These are phyloP conservation scores for Zygotorulaspora sp. DNA, from an alignment of 805 yeast species.

Conservation along the genomic window DNA sequence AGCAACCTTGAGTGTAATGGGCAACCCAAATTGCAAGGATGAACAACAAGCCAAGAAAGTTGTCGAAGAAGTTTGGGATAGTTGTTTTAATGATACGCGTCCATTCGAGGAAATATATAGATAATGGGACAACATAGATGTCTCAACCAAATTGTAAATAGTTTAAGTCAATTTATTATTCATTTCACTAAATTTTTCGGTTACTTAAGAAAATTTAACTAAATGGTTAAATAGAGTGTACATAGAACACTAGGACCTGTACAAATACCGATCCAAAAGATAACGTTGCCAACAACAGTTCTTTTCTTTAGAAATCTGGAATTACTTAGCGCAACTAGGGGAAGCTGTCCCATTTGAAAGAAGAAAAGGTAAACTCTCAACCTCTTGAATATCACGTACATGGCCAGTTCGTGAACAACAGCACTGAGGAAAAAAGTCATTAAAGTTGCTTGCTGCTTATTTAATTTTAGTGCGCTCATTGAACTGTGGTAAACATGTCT, in stretches of 20 bases:
- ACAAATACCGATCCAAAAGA: constrained; percentile 90
- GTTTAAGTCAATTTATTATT: not conserved
- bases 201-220: constrained; percentile 9
- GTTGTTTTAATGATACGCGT: constrained; percentile 91
- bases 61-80: constrained; percentile 85
- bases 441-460: constrained; percentile 64
- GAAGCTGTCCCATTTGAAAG: constrained; percentile 85
- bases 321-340: constrained; percentile 62
- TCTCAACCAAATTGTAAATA: too few relatives aligned
- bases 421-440: constrained; percentile 77
- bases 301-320: constrained; percentile 52
- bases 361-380: constrained; percentile 74
- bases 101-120: constrained; percentile 92
- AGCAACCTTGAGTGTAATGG: constrained; percentile 77
- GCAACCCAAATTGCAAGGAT: constrained; percentile 77
- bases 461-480: constrained; percentile 66
- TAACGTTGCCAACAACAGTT: constrained; percentile 64
- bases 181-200: not conserved
- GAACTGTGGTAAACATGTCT: constrained; percentile 94
- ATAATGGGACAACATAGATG: too few relatives aligned
- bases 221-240: constrained; percentile 75
- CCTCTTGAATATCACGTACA: constrained; percentile 80
- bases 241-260: constrained; percentile 88
- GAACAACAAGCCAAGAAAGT: constrained; percentile 69
- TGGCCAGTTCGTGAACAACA: constrained; percentile 82